phyloP scores from a whole-genome alignment of 768 basidiomycete genomes.

The Coprinopsis sp. region DNA sequence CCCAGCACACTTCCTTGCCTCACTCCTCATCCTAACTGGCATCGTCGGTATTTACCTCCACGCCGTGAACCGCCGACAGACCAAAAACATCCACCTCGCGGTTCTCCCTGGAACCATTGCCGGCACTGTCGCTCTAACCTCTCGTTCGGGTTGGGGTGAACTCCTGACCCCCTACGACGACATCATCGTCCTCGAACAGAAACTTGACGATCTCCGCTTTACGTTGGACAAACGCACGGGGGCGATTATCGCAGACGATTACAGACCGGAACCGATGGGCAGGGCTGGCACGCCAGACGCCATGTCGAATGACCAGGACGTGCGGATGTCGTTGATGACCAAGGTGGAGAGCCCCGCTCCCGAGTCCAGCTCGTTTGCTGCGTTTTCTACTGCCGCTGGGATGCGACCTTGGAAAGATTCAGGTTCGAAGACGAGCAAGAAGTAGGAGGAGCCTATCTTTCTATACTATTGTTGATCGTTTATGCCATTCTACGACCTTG shows the following conservation, averaged over 20 bases:
- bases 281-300: slow-evolving; percentile 19
- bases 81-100: slow-evolving; percentile 47
- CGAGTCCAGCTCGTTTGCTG: slow-evolving; percentile 21
- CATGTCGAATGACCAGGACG: no score
- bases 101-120: slow-evolving; percentile 60
- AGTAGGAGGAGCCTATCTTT: no score
- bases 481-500: no score
- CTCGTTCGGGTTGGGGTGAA: slow-evolving; percentile 59
- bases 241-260: slow-evolving; percentile 56
- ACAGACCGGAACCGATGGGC: slow-evolving; percentile 22
- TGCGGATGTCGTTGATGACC: slow-evolving; percentile 31
- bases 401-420: slow-evolving; percentile 1
- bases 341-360: slow-evolving; percentile 9
- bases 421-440: no score
- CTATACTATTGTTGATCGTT: no score
- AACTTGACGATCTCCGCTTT: slow-evolving; percentile 49
- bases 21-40: slow-evolving; percentile 45
- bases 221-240: slow-evolving; percentile 54
- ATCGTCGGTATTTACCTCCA: slow-evolving; percentile 45
- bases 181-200: slow-evolving; percentile 37
- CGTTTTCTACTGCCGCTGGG: slow-evolving; percentile 16
- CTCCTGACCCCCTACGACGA: slow-evolving; percentile 58
- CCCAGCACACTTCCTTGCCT: slow-evolving; percentile 47
- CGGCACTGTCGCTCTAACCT: slow-evolving; percentile 48
- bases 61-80: slow-evolving; percentile 39